phyloP scores from a whole-genome alignment of 2,329 filamentous ascomycete species.

The Monosporascus sp. region DNA sequence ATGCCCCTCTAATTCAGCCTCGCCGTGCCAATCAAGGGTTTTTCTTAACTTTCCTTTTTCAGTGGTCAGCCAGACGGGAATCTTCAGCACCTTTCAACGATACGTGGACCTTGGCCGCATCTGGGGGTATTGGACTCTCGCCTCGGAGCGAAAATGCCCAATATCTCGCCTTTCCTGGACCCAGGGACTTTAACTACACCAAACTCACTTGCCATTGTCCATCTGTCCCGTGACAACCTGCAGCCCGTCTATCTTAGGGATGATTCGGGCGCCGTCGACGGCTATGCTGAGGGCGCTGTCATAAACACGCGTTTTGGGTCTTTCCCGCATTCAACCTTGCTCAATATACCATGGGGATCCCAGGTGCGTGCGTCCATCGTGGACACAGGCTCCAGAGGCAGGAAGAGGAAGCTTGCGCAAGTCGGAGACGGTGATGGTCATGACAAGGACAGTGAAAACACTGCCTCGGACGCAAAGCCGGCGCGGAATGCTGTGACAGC shows the following conservation, averaged over 20 bases:
- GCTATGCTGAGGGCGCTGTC: conserved; percentile 71
- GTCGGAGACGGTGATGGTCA: conserved; percentile 39
- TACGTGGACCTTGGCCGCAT: not conserved
- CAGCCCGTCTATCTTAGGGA: conserved; percentile 68
- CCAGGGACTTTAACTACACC: conserved; percentile 58
- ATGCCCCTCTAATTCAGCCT: conserved; percentile 1
- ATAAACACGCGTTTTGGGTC: conserved; percentile 94
- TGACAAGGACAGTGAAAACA: conserved; percentile 30
- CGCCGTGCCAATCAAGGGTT: not conserved
- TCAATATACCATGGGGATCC: conserved; percentile 81
- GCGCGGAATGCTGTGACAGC: conserved; percentile 44
- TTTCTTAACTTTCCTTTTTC: no score
- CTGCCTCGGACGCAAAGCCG: conserved; percentile 8
- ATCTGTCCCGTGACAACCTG: conserved; percentile 82
- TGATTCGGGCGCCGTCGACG: conserved; percentile 58
- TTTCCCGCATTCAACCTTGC: conserved; percentile 73
- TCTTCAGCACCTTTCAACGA: not conserved
- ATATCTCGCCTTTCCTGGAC: conserved; percentile 72
- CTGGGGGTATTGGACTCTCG: not conserved
- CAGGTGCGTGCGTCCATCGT: conserved; percentile 87
- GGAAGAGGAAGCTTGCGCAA: conserved; percentile 55
- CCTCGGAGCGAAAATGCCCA: conserved; percentile 27
- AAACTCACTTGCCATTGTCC: conserved; percentile 72
- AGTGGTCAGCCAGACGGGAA: not conserved
- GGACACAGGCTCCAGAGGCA: conserved; percentile 83